Evolutionary conservation across 495 filamentous ascomycete species (phyloP).

Genomic region (Daldinia decipiens): DNA sequence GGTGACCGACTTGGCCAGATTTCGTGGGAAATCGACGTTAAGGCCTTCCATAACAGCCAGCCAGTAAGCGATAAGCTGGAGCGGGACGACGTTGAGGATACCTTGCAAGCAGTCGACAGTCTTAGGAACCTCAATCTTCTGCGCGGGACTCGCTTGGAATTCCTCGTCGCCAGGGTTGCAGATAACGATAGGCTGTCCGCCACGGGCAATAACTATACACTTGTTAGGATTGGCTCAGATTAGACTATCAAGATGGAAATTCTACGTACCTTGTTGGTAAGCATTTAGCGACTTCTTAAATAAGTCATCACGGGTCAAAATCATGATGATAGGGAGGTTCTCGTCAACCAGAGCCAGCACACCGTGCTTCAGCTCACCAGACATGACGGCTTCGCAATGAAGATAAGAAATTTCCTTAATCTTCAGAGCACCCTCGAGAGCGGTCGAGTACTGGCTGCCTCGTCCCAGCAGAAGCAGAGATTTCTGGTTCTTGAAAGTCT

Average conservation of each 20-base stretch:
- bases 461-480: constrained; percentile 90
- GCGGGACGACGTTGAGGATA: constrained; percentile 94
- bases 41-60: constrained; percentile 93
- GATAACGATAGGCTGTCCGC: constrained; percentile 95
- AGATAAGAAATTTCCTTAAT: constrained; percentile 99
- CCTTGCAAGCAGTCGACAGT: constrained; percentile 96
- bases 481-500: constrained; percentile 96
- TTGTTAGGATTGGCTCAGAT: constrained; percentile 25
- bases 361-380: constrained; percentile 97
- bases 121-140: constrained; percentile 96
- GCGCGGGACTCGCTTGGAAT: constrained; percentile 84
- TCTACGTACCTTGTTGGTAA: constrained; percentile 88
- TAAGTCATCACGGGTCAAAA: constrained; percentile 92
- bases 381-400: constrained; percentile 99
- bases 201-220: constrained; percentile 82
- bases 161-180: constrained; percentile 92
- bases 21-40: constrained; percentile 97
- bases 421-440: constrained; percentile 97
- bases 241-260: neutral
- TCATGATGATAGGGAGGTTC: constrained; percentile 99
- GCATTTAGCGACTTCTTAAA: constrained; percentile 98
- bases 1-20: constrained; percentile 98
- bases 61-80: constrained; percentile 99
- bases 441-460: constrained; percentile 95
- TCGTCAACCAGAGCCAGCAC: constrained; percentile 97